Percentiles rank a stretch among this genome's conserved stretches.
Evolutionary conservation across 192 early-diverging fungal species (phyloP).

Genomic region (Gamsiella multidivaricata): DNA sequence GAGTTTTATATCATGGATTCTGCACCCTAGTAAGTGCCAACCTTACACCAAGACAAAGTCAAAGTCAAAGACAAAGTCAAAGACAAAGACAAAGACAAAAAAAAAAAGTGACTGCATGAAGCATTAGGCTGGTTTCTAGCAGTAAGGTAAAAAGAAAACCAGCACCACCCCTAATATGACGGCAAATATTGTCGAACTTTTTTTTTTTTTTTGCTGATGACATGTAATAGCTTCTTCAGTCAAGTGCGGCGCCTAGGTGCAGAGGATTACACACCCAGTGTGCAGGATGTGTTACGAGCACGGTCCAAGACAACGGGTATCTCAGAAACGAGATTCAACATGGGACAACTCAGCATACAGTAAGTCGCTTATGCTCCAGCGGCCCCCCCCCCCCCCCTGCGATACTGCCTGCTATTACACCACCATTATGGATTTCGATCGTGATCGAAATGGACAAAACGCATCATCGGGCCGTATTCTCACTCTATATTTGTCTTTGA

Average conservation of each 20-base stretch:
- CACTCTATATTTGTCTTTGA: conserved; percentile 3
- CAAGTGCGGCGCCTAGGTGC: conserved; percentile 86
- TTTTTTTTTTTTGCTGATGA: neutral
- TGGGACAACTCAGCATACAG: conserved; percentile 91
- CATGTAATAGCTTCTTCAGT: conserved; percentile 84
- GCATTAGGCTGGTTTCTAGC: too few relatives aligned
- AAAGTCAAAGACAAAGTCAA: too few relatives aligned
- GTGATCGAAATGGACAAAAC: conserved; percentile 8
- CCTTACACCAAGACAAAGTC: too few relatives aligned
- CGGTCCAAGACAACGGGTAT: conserved; percentile 98
- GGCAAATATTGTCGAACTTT: too few relatives aligned
- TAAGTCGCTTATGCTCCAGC: conserved; percentile 55
- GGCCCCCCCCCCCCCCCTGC: too few relatives aligned
- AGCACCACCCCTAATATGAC: too few relatives aligned
- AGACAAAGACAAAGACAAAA: neutral
- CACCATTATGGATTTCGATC: too few relatives aligned
- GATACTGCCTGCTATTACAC: too few relatives aligned
- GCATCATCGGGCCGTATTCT: neutral
- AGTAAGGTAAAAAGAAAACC: too few relatives aligned
- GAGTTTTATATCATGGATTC: conserved; percentile 94
- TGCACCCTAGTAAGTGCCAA: conserved; percentile 88
- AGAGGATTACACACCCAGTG: conserved; percentile 88
- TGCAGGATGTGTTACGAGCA: conserved; percentile 95
- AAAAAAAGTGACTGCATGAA: neutral
- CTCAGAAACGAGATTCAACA: conserved; percentile 92